A percentile compares a stretch with the other conserved stretches of the same genome.
Evolutionary conservation across 768 basidiomycete genomes (phyloP).

Genomic region (Chalciporus pseudorubinellus): DNA sequence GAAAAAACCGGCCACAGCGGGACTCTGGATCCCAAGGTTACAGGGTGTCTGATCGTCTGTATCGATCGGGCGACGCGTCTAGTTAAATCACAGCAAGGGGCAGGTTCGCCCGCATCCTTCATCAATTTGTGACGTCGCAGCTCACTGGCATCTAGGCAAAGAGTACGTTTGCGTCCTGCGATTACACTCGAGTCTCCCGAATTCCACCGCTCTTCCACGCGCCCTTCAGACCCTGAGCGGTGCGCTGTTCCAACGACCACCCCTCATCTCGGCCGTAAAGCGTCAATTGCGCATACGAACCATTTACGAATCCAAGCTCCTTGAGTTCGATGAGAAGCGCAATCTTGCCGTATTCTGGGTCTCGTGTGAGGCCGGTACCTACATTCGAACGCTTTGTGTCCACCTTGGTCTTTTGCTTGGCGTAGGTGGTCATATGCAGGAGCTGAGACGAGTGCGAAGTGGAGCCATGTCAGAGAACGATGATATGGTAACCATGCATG

Average conservation of each 20-base stretch:
- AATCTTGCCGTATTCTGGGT: conserved; percentile 99
- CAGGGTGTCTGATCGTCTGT: conserved; percentile 97
- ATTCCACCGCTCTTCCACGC: conserved; percentile 83
- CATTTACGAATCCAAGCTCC: conserved; percentile 91
- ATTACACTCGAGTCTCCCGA: conserved; percentile 78
- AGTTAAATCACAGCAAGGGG: conserved; percentile 98
- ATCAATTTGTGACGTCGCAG: neutral
- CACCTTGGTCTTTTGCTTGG: conserved; percentile 92
- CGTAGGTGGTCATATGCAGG: conserved; percentile 99
- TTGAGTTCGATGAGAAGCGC: conserved; percentile 97
- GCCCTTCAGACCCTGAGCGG: conserved; percentile 96
- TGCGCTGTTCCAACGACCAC: conserved; percentile 97
- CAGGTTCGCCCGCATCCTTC: conserved; percentile 54
- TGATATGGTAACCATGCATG: conserved; percentile 99
- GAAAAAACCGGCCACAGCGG: conserved; percentile 99
- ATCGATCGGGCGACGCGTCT: conserved; percentile 97
- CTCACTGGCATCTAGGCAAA: conserved; percentile 58
- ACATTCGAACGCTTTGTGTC: conserved; percentile 94
- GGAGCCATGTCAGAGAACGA: conserved; percentile 98
- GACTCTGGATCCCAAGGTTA: conserved; percentile 98
- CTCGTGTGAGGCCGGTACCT: conserved; percentile 97
- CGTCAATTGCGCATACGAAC: conserved; percentile 96
- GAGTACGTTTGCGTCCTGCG: conserved; percentile 98
- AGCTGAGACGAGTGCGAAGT: conserved; percentile 88
- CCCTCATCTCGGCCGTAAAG: conserved; percentile 98